Conservation (phyloP, 2,329 filamentous ascomycete genomes). For the Stagonosporopsis cucurbitacearum region DNA sequence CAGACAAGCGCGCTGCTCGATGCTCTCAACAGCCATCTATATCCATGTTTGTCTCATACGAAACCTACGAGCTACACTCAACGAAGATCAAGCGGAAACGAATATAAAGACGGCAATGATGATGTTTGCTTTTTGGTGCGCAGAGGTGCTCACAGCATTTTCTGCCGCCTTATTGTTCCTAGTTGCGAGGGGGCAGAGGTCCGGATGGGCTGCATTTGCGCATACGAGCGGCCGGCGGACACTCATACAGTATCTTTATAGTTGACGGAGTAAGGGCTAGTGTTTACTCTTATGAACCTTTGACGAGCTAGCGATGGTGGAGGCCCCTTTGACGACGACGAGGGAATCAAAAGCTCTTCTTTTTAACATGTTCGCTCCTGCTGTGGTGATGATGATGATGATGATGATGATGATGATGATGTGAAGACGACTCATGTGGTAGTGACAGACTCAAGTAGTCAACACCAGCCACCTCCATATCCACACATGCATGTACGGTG, state of each 20-base stretch:
- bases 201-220: conserved; percentile 11
- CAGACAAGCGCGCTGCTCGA: conserved; percentile 8
- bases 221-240: conserved; percentile 16
- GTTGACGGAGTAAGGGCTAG: conserved; percentile 26
- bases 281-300: conserved; percentile 32
- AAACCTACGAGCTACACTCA: conserved; percentile 24
- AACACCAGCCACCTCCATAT: background rate
- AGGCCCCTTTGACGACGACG: conserved; percentile 43
- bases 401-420: background rate
- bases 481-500: background rate
- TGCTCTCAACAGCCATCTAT: background rate
- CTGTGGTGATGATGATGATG: background rate
- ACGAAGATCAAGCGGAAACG: conserved; percentile 40
- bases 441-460: background rate
- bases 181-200: conserved; percentile 28
- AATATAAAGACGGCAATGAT: conserved; percentile 38
- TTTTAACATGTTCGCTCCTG: conserved; percentile 17
- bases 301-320: conserved; percentile 30
- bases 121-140: conserved; percentile 32
- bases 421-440: background rate
- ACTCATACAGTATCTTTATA: conserved; percentile 10
- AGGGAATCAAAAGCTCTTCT: conserved; percentile 51
- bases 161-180: conserved; percentile 34
- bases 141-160: conserved; percentile 29
- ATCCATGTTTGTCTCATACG: conserved; percentile 1